phyloP scores from a whole-genome alignment of 1,139 yeast species.

The Blastobotrys malaysiensis region DNA sequence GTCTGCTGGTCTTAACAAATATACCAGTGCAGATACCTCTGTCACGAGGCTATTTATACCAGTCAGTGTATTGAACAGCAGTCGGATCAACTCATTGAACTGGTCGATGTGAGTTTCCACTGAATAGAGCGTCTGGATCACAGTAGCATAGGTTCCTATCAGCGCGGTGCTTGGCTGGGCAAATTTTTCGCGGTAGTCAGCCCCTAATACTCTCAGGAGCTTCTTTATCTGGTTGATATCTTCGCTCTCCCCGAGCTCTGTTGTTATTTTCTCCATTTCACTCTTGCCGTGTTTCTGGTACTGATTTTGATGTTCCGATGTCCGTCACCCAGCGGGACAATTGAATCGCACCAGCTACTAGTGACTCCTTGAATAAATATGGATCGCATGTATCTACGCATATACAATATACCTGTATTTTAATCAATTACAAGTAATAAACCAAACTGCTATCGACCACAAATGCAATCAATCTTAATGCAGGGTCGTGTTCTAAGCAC shows the following conservation, averaged over 20 bases:
- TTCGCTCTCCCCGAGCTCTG: slow-evolving; percentile 21
- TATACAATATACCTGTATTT: no score
- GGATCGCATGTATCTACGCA: no score
- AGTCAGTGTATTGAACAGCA: not conserved
- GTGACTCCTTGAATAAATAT: no score
- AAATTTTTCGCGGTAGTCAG: not conserved
- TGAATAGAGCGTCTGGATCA: not conserved
- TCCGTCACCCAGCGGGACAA: no score
- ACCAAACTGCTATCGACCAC: no score
- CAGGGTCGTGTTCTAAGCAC: no score
- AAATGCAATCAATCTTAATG: no score
- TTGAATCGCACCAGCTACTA: no score
- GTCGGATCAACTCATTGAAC: not conserved
- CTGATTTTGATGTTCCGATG: not conserved
- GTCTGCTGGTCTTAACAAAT: not conserved
- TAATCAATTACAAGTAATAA: no score
- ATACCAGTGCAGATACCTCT: not conserved
- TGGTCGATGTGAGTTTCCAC: not conserved
- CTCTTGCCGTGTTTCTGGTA: not conserved
- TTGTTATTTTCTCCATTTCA: slow-evolving; percentile 4
- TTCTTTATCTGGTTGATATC: slow-evolving; percentile 14
- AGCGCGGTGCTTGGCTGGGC: not conserved
- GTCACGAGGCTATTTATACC: not conserved
- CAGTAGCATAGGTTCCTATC: not conserved
- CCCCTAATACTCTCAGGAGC: slow-evolving; percentile 1